Evolutionary conservation across 148 eudicot genomes (phyloP).

Genomic region (Vaccinium macrocarpon): DNA sequence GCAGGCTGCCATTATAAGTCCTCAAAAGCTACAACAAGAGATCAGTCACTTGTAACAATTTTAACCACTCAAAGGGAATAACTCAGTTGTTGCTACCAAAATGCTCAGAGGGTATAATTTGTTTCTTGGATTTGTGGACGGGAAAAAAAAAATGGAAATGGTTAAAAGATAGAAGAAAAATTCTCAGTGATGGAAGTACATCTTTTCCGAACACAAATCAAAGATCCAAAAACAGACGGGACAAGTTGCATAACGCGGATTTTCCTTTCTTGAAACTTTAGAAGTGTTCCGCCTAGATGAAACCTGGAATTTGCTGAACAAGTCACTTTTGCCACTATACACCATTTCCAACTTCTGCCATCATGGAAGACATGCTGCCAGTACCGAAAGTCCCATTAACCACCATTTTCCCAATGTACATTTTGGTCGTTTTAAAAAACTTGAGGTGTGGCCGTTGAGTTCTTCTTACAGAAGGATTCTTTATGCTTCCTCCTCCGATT

Average conservation of each 20-base stretch:
- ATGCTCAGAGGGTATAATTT: background rate
- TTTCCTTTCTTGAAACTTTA: slow-evolving; percentile 1
- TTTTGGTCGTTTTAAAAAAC: background rate
- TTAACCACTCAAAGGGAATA: background rate
- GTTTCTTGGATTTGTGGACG: background rate
- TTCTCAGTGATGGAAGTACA: background rate
- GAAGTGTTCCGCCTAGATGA: background rate
- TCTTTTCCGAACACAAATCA: background rate
- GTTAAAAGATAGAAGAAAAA: background rate
- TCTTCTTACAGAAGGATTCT: background rate
- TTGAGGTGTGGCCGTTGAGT: background rate
- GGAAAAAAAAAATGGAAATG: background rate
- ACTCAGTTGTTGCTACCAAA: background rate
- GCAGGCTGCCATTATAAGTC: background rate
- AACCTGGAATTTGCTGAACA: slow-evolving; percentile 10
- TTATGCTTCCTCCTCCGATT: slow-evolving; percentile 25
- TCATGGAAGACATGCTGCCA: background rate
- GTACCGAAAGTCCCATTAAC: slow-evolving; percentile 13
- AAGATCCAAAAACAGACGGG: background rate
- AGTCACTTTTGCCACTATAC: background rate
- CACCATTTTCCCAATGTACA: background rate
- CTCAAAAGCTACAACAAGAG: background rate
- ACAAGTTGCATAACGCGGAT: background rate
- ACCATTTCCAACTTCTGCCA: slow-evolving; percentile 17
- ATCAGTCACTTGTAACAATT: background rate